phyloP scores from a whole-genome alignment of 176 grass and related monocot genomes.

The Chloris gayana region DNA sequence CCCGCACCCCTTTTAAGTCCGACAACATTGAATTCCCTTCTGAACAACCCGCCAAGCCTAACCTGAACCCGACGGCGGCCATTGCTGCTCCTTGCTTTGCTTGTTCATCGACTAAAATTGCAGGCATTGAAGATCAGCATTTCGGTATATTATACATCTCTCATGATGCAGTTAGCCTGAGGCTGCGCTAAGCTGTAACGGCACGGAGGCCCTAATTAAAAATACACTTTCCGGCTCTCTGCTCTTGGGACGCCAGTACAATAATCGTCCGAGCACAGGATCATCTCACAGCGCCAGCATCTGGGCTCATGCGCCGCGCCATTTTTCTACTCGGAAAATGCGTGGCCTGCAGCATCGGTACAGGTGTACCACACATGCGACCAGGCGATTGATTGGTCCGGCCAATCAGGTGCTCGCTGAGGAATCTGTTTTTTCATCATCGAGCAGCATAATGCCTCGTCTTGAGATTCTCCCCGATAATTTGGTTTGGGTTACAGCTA shows the following conservation, averaged over 20 bases:
- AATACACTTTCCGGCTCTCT: not conserved
- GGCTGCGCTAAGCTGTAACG: not conserved
- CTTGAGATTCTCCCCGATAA: not conserved
- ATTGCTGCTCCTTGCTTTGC: too few species aligned
- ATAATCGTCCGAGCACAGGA: not conserved
- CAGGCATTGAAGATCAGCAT: too few species aligned
- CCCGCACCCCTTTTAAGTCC: too few species aligned
- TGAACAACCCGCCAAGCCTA: too few species aligned
- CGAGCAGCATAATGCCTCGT: not conserved
- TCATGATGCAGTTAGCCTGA: too few species aligned
- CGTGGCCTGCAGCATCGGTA: constrained; percentile 15
- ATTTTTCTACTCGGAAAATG: constrained; percentile 23
- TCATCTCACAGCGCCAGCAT: not conserved
- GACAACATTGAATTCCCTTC: too few species aligned
- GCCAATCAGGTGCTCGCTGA: not conserved
- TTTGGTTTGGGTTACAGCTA: too few species aligned
- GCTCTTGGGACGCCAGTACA: too few species aligned
- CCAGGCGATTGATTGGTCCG: not conserved
- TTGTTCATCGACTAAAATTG: too few species aligned
- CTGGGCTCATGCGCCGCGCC: constrained; percentile 7
- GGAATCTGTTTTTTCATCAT: not conserved
- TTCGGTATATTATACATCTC: too few species aligned
- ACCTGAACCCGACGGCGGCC: too few species aligned
- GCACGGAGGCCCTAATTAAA: not conserved
- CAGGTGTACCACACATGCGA: constrained; percentile 16